These are phyloP conservation scores for Pelargonium nanum DNA, from an alignment of 345 rosid species.

Conservation along the genomic window DNA sequence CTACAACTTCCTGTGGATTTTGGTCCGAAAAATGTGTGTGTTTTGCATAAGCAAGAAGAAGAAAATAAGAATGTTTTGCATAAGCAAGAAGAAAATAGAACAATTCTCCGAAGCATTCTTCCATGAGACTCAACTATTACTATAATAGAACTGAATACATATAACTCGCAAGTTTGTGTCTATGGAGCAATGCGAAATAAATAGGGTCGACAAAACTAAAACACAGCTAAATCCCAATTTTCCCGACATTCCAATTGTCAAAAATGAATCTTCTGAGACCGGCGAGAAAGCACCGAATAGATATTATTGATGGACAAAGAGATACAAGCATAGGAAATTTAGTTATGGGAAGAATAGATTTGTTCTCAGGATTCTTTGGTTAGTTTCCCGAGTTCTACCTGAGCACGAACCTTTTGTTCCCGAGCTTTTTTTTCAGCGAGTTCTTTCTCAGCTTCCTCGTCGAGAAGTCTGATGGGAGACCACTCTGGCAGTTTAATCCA, in stretches of 20 bases:
- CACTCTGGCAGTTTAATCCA: constrained; percentile 57
- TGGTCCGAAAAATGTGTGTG: no score
- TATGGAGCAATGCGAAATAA: no score
- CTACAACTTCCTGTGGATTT: no score
- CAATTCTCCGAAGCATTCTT: no score
- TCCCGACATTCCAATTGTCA: not conserved
- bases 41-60: no score
- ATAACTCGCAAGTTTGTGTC: no score
- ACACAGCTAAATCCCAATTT: not conserved
- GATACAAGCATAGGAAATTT: not conserved
- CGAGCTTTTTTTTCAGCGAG: constrained; percentile 50
- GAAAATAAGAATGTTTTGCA: no score
- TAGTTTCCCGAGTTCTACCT: constrained; percentile 30
- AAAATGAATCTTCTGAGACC: no score
- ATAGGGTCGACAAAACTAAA: no score
- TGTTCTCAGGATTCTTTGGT: constrained; percentile 40
- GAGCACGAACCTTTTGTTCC: constrained; percentile 32
- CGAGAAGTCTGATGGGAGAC: constrained; percentile 65
- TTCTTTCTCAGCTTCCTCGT: constrained; percentile 66
- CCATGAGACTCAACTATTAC: no score
- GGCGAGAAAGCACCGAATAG: not conserved
- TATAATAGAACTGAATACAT: no score
- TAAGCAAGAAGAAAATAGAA: no score
- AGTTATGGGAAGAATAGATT: not conserved
- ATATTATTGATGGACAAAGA: not conserved